Evolutionary conservation across 2,329 filamentous ascomycete species (phyloP).

Genomic region (Fusarium floridanum): DNA sequence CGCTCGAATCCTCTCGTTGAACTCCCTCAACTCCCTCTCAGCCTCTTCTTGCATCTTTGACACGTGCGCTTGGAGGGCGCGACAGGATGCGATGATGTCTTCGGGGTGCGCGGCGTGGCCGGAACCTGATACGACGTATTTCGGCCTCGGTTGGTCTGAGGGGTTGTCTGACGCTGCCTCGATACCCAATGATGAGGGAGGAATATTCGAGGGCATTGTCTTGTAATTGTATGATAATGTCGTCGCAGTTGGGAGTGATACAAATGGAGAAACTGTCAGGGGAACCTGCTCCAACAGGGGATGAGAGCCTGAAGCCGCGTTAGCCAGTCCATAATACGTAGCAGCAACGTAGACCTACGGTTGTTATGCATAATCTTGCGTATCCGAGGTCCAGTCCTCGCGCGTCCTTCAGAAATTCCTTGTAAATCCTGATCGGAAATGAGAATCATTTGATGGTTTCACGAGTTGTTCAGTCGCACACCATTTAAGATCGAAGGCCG

Average conservation of each 20-base stretch:
- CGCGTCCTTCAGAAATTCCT: not conserved
- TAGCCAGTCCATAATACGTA: slow-evolving; percentile 14
- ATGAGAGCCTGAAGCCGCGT: slow-evolving; percentile 73
- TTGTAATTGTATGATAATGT: slow-evolving; percentile 98
- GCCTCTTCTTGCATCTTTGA: slow-evolving; percentile 76
- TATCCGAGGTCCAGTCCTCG: not conserved
- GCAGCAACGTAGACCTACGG: slow-evolving; percentile 45
- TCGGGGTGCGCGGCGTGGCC: slow-evolving; percentile 89
- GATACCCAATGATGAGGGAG: slow-evolving; percentile 58
- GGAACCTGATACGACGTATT: slow-evolving; percentile 82
- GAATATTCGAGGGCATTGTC: slow-evolving; percentile 86
- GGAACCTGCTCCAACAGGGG: slow-evolving; percentile 92
- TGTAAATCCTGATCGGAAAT: not conserved
- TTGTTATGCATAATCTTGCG: slow-evolving; percentile 49
- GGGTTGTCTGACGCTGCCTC: slow-evolving; percentile 53
- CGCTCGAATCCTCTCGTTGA: slow-evolving; percentile 75
- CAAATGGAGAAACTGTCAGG: slow-evolving; percentile 92
- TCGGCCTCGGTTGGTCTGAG: slow-evolving; percentile 62
- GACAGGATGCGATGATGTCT: slow-evolving; percentile 86
- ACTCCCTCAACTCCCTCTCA: slow-evolving; percentile 73
- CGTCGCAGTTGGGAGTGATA: slow-evolving; percentile 88
- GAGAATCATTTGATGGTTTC: not conserved
- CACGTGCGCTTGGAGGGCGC: slow-evolving; percentile 82
- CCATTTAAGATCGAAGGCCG: not conserved
- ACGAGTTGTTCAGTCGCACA: not conserved